A percentile compares a stretch with the other conserved stretches of the same genome.
phyloP scores from a whole-genome alignment of 345 rosid genomes.

The Carallia brachiata region DNA sequence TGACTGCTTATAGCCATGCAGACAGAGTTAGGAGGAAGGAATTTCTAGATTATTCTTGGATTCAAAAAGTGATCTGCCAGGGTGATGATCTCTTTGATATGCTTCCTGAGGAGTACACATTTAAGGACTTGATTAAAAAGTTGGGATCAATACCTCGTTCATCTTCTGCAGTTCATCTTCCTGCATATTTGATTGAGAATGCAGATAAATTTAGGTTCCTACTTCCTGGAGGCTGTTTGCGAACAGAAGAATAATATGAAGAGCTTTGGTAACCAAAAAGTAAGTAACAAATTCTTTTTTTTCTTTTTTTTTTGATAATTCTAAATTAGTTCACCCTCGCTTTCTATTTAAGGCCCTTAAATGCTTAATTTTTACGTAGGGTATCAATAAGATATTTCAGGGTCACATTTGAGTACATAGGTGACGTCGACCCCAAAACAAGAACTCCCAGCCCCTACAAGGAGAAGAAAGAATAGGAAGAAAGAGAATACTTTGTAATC shows the following conservation, averaged over 20 bases:
- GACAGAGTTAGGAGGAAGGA: conserved; percentile 60
- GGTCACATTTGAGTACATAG: too few relatives aligned
- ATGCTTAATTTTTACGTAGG: neutral
- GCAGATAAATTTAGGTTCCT: conserved; percentile 74
- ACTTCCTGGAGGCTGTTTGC: conserved; percentile 81
- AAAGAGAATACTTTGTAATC: too few relatives aligned
- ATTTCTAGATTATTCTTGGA: conserved; percentile 49
- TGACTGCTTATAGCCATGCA: conserved; percentile 95
- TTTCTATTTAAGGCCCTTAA: conserved; percentile 1
- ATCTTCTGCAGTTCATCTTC: conserved; percentile 90
- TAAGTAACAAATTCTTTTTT: neutral
- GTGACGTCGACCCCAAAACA: too few relatives aligned
- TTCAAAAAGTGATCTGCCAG: conserved; percentile 62
- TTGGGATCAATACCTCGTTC: conserved; percentile 71
- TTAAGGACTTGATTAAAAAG: conserved; percentile 75
- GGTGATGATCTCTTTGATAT: conserved; percentile 81
- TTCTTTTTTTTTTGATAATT: too few relatives aligned
- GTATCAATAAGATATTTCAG: too few relatives aligned
- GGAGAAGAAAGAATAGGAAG: too few relatives aligned
- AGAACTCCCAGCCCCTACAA: too few relatives aligned
- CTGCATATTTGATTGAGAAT: conserved; percentile 75
- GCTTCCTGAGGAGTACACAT: conserved; percentile 88
- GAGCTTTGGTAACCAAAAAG: neutral
- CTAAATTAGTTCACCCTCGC: neutral
- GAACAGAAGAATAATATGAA: conserved; percentile 25